Base-by-base conservation (phyloP, 1,139 yeast species). In the Kluyveromyces marxianus region DNA sequence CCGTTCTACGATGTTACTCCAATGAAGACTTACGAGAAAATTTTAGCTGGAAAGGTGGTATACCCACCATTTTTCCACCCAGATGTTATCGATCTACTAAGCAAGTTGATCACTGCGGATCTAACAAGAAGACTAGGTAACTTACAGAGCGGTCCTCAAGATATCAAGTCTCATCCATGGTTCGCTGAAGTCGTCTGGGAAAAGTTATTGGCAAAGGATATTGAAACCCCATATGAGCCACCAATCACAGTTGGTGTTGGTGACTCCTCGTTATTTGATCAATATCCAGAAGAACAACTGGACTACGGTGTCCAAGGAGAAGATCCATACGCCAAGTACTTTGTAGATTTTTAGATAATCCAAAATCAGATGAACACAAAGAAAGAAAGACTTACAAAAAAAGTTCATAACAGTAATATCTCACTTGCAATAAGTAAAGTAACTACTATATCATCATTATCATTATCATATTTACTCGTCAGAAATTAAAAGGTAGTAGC, bases 191-290 rank as follows among this genome's bases (percentile, higher is more conserved):
- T 92, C 34, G 86, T 90, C 39, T 92, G 98, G 98, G 96, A 89
- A 56, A 84, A 90, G 61, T 74, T 92, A 49, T 71, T 89, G 49
- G 77, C 87, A 29, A 83, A 90, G 63, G 96, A 90, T 61, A 92
- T 92, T 52, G 98, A 92, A 63, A 92, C 98, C 8, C 98, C 98
- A 3, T 92, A 92, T 63, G 97, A 92, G 68, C 98, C 98, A 26
- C 97, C 97, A 21, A 89, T 92, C 61, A 87, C 95, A 44, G 82
- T 94, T 25, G 97, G 97, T 34, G 94, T 88, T 35, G 98, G 98
- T 55, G 98, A 92, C 64, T 81, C 96, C 3, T 85, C 96, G 6
- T 79, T 87, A 62, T 92, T 90, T 64, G 98, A 92, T 64, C 81
- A 88, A 53, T 94, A 92, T 61, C 97, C 97, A 0, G 97, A 92